Evolutionary conservation across 208 protist genomes (phyloP).

Genomic region (Leptomonas pyrrhocoris): DNA sequence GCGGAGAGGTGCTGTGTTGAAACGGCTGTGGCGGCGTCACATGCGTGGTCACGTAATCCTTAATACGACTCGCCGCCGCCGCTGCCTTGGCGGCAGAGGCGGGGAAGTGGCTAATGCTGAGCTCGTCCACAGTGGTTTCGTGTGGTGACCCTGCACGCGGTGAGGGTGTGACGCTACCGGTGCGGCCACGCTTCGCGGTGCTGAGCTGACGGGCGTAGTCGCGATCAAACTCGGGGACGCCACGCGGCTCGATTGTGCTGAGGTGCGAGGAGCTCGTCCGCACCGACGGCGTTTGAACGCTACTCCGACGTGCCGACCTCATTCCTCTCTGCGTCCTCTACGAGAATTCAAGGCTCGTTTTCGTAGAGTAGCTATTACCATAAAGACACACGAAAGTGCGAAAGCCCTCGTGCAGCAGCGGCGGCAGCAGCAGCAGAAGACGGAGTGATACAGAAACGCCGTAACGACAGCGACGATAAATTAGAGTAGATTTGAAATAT

Average conservation of each 20-base stretch:
- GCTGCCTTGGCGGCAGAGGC: constrained; percentile 19
- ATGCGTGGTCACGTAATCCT: constrained; percentile 38
- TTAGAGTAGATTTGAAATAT: too few species aligned
- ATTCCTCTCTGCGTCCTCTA: neutral
- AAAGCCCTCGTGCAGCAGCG: too few species aligned
- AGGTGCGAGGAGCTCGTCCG: constrained; percentile 55
- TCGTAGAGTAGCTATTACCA: too few species aligned
- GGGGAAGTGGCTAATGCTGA: constrained; percentile 7
- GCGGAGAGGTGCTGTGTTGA: neutral
- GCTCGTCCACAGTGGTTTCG: neutral
- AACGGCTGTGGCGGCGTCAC: constrained; percentile 26
- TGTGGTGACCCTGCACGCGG: constrained; percentile 8
- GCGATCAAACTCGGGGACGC: constrained; percentile 57
- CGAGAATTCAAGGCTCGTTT: too few species aligned
- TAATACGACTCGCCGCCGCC: constrained; percentile 26
- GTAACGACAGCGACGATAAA: too few species aligned
- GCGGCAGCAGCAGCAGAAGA: too few species aligned
- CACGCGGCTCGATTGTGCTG: constrained; percentile 67
- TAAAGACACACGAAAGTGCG: too few species aligned
- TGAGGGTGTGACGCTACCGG: constrained; percentile 25
- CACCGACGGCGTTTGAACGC: constrained; percentile 18
- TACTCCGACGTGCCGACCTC: constrained; percentile 1
- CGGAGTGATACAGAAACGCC: too few species aligned
- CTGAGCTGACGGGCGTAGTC: constrained; percentile 59
- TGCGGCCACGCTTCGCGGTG: constrained; percentile 41